Base-by-base conservation (phyloP, 768 basidiomycete genomes). In the Scleroderma citrinum region DNA sequence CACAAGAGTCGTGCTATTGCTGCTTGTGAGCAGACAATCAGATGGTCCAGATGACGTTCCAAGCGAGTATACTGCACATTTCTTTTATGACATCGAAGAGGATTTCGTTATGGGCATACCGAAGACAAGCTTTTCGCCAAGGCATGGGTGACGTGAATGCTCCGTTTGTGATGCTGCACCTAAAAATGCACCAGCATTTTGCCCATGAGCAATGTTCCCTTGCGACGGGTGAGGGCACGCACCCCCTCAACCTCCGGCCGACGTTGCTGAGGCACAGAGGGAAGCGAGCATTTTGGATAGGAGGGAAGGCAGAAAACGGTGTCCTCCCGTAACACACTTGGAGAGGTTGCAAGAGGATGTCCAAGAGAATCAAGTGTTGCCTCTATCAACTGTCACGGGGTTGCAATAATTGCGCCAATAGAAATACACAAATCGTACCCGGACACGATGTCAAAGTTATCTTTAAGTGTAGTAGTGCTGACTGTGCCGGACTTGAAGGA, bases 361-460 rank as follows among this genome's bases (percentile, higher is more conserved):
- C 94, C 93, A 11, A 90, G 87, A 10, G 92, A 83, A 61, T 95
- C 93, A 23, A 98, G 71, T n/a, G 90, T 93, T 69, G 97, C 94
- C 69, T 95, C 94, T 26, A 96, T 76, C 16, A 98, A 80, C 89
- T 94, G 56, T 11, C 8, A 8, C 32, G 39, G 13, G 37, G 30
- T 34, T 13, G 14, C 3, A 8, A 11, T 10, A 13, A 26, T 21
- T 19, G 21, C 30, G 23, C 10, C 19, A 29, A 29, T 3, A 30
- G 7, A 20, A 26, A 21, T 4, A 17, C 30, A 20, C 16, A 11
- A 17, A 21, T 53, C 77, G 21, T 54, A 88, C 92, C 75, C 95
- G 93, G 61, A 95, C 7, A 96, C 92, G 21, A 91, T 81, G 60
- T 97, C 94, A 65, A 96, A 95, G 65, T 95, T 90, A 52, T 96